Conservation (phyloP, 1,284 basidiomycete genomes). For the Boletus semigastroideus region DNA sequence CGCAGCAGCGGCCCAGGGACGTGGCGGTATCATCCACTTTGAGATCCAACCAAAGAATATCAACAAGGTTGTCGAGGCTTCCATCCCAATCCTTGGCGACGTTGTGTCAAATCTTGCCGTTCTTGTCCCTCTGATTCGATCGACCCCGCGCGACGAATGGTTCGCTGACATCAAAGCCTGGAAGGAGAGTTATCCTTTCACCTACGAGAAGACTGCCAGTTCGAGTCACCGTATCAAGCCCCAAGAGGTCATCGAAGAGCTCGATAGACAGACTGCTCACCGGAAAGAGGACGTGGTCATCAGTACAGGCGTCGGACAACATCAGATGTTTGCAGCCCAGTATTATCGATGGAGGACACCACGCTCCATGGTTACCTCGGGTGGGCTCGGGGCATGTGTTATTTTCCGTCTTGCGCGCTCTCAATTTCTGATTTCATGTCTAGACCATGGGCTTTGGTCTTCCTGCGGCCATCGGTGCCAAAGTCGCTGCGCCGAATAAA, state of each 20-base stretch:
- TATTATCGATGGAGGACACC: conserved; percentile 90
- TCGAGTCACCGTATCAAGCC: conserved; percentile 83
- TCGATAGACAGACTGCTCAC: conserved; percentile 73
- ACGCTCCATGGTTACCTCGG: conserved; percentile 91
- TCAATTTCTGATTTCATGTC: conserved; percentile 8
- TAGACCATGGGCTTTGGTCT: conserved; percentile 98
- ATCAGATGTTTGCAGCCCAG: conserved; percentile 99
- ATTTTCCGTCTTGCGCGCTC: background rate
- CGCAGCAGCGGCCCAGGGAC: conserved; percentile 82
- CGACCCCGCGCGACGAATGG: conserved; percentile 74
- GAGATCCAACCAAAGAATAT: conserved; percentile 99
- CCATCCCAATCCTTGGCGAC: conserved; percentile 92
- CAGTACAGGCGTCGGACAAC: conserved; percentile 95
- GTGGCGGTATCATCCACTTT: conserved; percentile 98
- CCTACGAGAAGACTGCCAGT: conserved; percentile 65
- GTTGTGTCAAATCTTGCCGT: conserved; percentile 82
- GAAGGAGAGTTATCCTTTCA: conserved; percentile 92
- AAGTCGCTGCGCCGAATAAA: conserved; percentile 93
- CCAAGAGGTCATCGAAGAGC: conserved; percentile 93
- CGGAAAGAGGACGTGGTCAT: conserved; percentile 89
- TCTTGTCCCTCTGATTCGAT: conserved; percentile 78
- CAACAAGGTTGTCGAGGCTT: conserved; percentile 97
- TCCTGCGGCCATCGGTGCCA: conserved; percentile 92
- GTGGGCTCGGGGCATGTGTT: conserved; percentile 83
- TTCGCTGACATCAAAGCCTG: conserved; percentile 79